Percentiles rank a stretch among this genome's conserved stretches.
Conservation (phyloP, 1,284 basidiomycete genomes). For the Ustilago tritici region DNA sequence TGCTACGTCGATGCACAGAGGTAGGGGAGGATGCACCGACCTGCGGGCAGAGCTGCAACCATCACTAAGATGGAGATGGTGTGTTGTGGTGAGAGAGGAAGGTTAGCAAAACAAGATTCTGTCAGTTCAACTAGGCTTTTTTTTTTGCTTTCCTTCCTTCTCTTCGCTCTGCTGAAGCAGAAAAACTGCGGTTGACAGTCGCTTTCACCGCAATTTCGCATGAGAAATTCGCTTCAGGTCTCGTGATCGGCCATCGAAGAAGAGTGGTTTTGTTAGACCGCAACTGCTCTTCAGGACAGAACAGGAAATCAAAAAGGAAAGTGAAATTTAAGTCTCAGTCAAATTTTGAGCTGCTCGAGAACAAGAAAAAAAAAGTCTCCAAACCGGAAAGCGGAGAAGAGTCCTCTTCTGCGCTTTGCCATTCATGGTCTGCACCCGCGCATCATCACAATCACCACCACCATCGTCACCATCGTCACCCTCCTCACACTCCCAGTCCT, state of each 20-base stretch:
- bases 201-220: conserved; percentile 8
- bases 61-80: conserved; percentile 7
- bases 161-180: not conserved
- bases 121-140: not conserved
- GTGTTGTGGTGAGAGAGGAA: not conserved
- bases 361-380: not conserved
- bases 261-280: conserved; percentile 12
- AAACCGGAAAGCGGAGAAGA: not conserved
- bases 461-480: conserved; percentile 5
- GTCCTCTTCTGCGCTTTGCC: not conserved
- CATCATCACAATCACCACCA: not conserved
- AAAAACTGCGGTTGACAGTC: conserved; percentile 32
- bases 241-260: conserved; percentile 28
- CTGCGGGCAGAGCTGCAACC: conserved; percentile 27
- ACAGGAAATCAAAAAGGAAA: not conserved
- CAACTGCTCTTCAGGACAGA: not conserved
- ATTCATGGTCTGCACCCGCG: conserved; percentile 6
- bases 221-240: conserved; percentile 14
- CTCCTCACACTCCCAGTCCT: not conserved
- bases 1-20: not conserved
- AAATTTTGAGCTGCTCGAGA: conserved; percentile 6
- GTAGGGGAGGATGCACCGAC: conserved; percentile 24
- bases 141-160: conserved; percentile 6
- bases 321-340: not conserved
- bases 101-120: not conserved